These are phyloP conservation scores for Paramecium sonneborni DNA, from an alignment of 73 alveolate genomes.

Conservation along the genomic window DNA sequence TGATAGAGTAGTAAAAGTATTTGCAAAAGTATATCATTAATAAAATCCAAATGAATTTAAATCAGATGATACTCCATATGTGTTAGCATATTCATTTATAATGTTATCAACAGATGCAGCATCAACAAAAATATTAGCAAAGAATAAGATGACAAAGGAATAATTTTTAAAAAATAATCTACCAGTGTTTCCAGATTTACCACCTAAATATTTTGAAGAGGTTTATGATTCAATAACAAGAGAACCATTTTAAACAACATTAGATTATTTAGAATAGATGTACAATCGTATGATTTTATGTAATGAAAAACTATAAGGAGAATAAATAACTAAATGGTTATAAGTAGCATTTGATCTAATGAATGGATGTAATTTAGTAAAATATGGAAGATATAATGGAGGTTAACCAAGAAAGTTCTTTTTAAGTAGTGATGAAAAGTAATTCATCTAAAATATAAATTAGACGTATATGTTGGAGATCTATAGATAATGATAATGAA, in stretches of 20 bases:
- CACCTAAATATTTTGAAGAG: constrained; percentile 53
- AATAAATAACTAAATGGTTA: not conserved
- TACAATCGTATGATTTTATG: constrained; percentile 71
- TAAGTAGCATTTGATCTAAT: constrained; percentile 47
- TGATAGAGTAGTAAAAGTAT: constrained; percentile 73
- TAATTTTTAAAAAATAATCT: constrained; percentile 66
- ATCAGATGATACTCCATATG: constrained; percentile 69
- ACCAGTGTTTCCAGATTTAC: constrained; percentile 21
- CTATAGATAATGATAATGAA: constrained; percentile 55
- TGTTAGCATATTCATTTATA: constrained; percentile 73
- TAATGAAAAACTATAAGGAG: constrained; percentile 3
- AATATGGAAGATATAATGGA: constrained; percentile 73
- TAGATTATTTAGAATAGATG: constrained; percentile 74
- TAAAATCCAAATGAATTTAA: constrained; percentile 70
- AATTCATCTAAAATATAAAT: not conserved
- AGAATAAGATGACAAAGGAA: constrained; percentile 69
- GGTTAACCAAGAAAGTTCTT: constrained; percentile 74
- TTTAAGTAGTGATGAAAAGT: constrained; percentile 68
- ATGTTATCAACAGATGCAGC: constrained; percentile 75
- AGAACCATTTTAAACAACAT: constrained; percentile 71
- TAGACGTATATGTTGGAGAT: constrained; percentile 39
- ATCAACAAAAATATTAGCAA: constrained; percentile 59
- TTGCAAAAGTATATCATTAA: constrained; percentile 66
- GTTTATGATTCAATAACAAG: constrained; percentile 69
- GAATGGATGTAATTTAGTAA: constrained; percentile 70